These are phyloP conservation scores for Euptelea pleiosperma DNA, from an alignment of 164 flowering plant species.

Conservation along the genomic window DNA sequence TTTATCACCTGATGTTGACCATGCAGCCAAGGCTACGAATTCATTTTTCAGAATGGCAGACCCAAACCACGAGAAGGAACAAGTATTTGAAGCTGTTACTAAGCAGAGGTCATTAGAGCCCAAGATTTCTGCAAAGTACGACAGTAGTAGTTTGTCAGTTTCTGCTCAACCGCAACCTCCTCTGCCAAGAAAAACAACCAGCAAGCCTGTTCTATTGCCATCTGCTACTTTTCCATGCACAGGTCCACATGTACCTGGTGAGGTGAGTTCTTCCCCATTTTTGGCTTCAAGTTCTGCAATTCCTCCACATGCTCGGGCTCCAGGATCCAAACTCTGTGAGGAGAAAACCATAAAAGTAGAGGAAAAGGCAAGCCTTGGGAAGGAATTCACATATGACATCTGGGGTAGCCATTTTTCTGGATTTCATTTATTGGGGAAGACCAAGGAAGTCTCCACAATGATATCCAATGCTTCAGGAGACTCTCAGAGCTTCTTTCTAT, in stretches of 20 bases:
- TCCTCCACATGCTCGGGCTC: slow-evolving; percentile 73
- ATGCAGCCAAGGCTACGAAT: slow-evolving; percentile 24
- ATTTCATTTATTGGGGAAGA: slow-evolving; percentile 29
- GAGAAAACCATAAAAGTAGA: slow-evolving; percentile 26
- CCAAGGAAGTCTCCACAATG: slow-evolving; percentile 24
- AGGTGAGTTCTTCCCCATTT: slow-evolving; percentile 19
- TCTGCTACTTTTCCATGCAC: slow-evolving; percentile 63
- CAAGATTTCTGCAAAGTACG: slow-evolving; percentile 16
- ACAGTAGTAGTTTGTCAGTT: slow-evolving; percentile 7
- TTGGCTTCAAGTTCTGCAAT: slow-evolving; percentile 45
- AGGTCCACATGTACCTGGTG: slow-evolving; percentile 23
- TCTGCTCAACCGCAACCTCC: slow-evolving; percentile 28
- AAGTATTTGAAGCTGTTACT: slow-evolving; percentile 11
- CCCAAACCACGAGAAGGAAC: slow-evolving; percentile 19
- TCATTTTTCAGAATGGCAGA: slow-evolving; percentile 24
- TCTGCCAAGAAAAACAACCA: slow-evolving; percentile 19
- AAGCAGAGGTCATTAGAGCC: slow-evolving; percentile 14
- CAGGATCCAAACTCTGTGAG: slow-evolving; percentile 59
- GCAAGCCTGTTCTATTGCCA: slow-evolving; percentile 44
- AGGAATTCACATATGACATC: slow-evolving; percentile 63
- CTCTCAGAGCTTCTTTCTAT: slow-evolving; percentile 71
- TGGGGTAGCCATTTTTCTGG: slow-evolving; percentile 86
- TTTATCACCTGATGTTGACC: slow-evolving; percentile 35
- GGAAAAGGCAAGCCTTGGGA: slow-evolving; percentile 25
- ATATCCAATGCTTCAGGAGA: slow-evolving; percentile 29